Evolutionary conservation across 2,329 filamentous ascomycete genomes (phyloP).

Genomic region (Zymoseptoria pseudotritici): DNA sequence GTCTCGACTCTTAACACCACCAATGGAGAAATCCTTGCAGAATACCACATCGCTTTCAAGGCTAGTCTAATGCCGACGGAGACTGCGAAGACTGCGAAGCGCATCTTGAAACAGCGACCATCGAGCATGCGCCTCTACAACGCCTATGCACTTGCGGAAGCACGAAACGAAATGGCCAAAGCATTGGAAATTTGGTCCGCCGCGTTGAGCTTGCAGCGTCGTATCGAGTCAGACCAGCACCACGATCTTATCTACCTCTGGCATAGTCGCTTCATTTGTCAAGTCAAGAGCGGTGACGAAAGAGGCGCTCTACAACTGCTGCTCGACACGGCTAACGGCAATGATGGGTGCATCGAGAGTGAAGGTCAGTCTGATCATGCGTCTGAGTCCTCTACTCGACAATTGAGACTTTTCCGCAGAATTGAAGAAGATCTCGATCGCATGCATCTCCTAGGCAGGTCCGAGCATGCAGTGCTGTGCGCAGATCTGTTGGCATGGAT

Average conservation of each 20-base stretch:
- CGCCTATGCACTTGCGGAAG: constrained; percentile 68
- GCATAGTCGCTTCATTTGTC: constrained; percentile 61
- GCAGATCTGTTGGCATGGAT: constrained; percentile 59
- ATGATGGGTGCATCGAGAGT: not conserved
- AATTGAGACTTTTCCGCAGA: constrained; percentile 49
- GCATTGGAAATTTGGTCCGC: constrained; percentile 60
- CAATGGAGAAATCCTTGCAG: constrained; percentile 49
- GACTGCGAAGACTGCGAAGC: constrained; percentile 64
- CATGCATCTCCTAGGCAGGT: constrained; percentile 45
- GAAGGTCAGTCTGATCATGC: not conserved
- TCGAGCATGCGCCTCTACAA: constrained; percentile 65
- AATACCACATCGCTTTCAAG: constrained; percentile 65
- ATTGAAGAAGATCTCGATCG: constrained; percentile 51
- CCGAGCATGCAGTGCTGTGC: constrained; percentile 46
- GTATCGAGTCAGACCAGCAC: constrained; percentile 30
- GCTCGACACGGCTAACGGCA: constrained; percentile 22
- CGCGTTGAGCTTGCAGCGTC: constrained; percentile 53
- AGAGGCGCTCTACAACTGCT: constrained; percentile 29
- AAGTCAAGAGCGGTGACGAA: constrained; percentile 43
- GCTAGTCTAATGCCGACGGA: constrained; percentile 44
- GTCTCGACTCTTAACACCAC: constrained; percentile 40
- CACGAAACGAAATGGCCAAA: constrained; percentile 35
- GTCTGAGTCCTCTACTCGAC: not conserved
- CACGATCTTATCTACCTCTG: constrained; percentile 43
- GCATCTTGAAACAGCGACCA: constrained; percentile 60